These are phyloP conservation scores for Globisporangium cylindrosporum DNA, from an alignment of 352 stramenopile species.

Conservation along the genomic window DNA sequence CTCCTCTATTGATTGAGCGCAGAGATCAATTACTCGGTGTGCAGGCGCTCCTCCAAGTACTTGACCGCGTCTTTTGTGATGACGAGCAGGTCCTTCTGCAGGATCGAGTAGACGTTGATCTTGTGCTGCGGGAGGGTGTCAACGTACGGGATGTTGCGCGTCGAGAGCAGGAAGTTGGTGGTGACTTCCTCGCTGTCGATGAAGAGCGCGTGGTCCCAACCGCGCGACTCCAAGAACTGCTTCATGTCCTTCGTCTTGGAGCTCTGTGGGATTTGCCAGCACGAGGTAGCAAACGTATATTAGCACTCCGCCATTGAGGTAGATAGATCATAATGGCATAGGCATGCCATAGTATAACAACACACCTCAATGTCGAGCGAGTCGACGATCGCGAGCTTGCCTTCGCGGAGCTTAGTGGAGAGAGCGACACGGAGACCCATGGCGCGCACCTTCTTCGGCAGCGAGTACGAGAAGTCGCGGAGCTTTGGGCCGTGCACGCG, in stretches of 20 bases:
- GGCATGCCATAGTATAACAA: neutral
- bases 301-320: neutral
- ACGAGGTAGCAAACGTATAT: constrained; percentile 4
- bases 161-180: constrained; percentile 77
- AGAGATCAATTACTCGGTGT: constrained; percentile 57
- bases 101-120: constrained; percentile 90
- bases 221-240: constrained; percentile 64
- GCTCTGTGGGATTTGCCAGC: constrained; percentile 30
- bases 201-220: constrained; percentile 87
- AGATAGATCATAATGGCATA: neutral
- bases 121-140: constrained; percentile 83
- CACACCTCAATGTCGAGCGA: constrained; percentile 71
- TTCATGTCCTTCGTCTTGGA: constrained; percentile 89
- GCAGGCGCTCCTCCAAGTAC: constrained; percentile 85
- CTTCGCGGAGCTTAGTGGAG: constrained; percentile 85
- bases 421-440: constrained; percentile 84
- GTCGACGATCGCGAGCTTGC: constrained; percentile 82
- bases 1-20: constrained; percentile 7
- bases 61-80: constrained; percentile 84
- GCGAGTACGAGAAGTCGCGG: constrained; percentile 84
- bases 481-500: constrained; percentile 79
- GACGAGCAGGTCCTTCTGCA: constrained; percentile 87
- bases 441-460: constrained; percentile 87
- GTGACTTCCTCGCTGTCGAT: constrained; percentile 71
- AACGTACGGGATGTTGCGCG: constrained; percentile 83